Conservation (phyloP, 1,139 yeast species). For the Lodderomyces beijingensis region DNA sequence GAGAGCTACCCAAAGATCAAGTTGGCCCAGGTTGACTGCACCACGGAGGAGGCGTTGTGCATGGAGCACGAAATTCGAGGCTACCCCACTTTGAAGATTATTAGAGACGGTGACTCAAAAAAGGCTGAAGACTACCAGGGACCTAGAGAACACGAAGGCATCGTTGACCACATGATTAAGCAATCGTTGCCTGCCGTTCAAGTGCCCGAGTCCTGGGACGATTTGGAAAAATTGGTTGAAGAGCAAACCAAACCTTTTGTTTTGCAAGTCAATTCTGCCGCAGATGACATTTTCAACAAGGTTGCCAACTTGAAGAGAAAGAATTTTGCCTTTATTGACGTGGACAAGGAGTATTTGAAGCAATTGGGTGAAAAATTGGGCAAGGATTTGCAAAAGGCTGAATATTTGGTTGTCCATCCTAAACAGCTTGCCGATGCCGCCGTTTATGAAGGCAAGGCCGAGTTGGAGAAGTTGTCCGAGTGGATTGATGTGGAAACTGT, state of each 20-base stretch:
- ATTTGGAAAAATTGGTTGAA: constrained; percentile 45
- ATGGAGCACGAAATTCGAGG: constrained; percentile 73
- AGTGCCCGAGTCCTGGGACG: constrained; percentile 42
- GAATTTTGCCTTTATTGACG: constrained; percentile 55
- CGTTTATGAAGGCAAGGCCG: constrained; percentile 18
- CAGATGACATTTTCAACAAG: constrained; percentile 41
- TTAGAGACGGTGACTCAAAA: constrained; percentile 61
- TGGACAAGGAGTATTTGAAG: constrained; percentile 34
- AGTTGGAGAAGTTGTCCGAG: constrained; percentile 36
- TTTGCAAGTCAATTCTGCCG: constrained; percentile 42
- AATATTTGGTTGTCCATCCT: constrained; percentile 38
- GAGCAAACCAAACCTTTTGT: constrained; percentile 52
- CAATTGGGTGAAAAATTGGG: constrained; percentile 22
- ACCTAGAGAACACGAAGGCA: constrained; percentile 76
- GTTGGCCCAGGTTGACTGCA: constrained; percentile 91
- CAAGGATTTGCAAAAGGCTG: constrained; percentile 22
- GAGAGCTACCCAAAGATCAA: constrained; percentile 58
- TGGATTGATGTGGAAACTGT: constrained; percentile 69
- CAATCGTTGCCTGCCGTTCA: constrained; percentile 80
- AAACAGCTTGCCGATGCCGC: constrained; percentile 28
- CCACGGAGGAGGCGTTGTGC: constrained; percentile 80
- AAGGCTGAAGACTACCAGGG: constrained; percentile 67
- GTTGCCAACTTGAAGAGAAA: constrained; percentile 61
- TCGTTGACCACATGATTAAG: constrained; percentile 74
- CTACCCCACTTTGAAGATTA: constrained; percentile 86